Conservation (phyloP, 139 green algal species). For the Edaphochlamys debaryana region DNA sequence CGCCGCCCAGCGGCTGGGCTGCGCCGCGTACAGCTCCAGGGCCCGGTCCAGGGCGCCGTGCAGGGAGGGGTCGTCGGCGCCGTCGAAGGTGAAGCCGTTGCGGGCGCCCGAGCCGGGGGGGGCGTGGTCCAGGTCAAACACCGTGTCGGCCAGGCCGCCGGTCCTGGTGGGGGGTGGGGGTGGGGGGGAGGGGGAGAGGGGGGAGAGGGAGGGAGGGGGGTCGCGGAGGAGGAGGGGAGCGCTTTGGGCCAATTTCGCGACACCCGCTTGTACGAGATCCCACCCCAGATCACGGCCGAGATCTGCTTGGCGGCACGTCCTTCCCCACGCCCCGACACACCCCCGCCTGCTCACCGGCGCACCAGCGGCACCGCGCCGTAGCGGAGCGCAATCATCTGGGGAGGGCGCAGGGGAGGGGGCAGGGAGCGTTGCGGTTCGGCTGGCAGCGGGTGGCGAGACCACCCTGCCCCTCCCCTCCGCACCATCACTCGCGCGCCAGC, state of each 20-base stretch:
- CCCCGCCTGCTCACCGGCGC: slow-evolving; percentile 23
- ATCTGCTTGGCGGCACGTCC: too few species aligned
- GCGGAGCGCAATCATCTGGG: slow-evolving; percentile 68
- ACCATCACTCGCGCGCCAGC: too few species aligned
- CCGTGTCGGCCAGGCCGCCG: slow-evolving; percentile 89
- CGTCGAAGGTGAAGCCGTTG: slow-evolving; percentile 94
- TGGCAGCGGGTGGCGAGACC: too few species aligned
- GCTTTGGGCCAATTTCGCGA: too few species aligned
- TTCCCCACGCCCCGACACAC: too few species aligned
- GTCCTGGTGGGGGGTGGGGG: slow-evolving; percentile 70
- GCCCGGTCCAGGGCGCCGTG: slow-evolving; percentile 79
- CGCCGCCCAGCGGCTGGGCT: slow-evolving; percentile 54
- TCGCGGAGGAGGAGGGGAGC: too few species aligned
- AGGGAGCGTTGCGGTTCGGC: slow-evolving; percentile 2
- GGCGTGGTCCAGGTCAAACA: slow-evolving; percentile 74
- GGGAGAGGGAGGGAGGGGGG: too few species aligned
- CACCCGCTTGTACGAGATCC: too few species aligned
- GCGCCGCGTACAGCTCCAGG: slow-evolving; percentile 65
- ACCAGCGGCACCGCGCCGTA: slow-evolving; percentile 83
- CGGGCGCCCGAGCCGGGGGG: slow-evolving; percentile 5
- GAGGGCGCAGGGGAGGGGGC: slow-evolving; percentile 4
- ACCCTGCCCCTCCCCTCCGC: too few species aligned
- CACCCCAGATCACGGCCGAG: too few species aligned
- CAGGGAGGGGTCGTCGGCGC: slow-evolving; percentile 79
- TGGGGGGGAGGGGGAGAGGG: too few species aligned